Base-by-base conservation (phyloP, 345 rosid species). In the Viola odorata region DNA sequence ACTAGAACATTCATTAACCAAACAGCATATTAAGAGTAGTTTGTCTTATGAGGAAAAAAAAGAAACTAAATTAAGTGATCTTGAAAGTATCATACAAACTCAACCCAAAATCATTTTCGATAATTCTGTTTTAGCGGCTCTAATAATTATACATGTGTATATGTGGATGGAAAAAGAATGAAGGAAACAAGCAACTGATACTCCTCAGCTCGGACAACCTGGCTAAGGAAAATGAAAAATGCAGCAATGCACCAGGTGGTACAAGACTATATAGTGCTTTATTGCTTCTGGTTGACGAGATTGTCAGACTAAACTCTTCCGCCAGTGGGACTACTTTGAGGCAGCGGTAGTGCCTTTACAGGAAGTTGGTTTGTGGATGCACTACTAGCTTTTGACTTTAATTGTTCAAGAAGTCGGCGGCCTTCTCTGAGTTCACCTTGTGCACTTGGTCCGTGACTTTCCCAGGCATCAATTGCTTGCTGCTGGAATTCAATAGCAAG, bases 401-500 rank as follows among this genome's bases (percentile, higher is more conserved):
- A 61, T 50, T 89, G 82, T 71, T 82, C 82, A 11, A 89, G 83
- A 56, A 79, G 61, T 57, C 63, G 75, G 13, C 40, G 70, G 7
- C 90, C 91, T 64, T 84, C 96, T 62, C 50, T 69, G 57, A 90
- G 82, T 69, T 87, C 96, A 14, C 80, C 88, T 71, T 73, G 62
- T 50, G 80, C 89, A 60, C 78, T 79, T 6, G 76, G 73, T 62
- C 97, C 91, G 64, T 87, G 97, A 73, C 85, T 75, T 49, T 86
- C 88, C 99, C 90, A 90, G 61, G 87, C 90, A 72, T 82, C 82
- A 41, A 90, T 62, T 38, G 66, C 99, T 65, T 55, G 77, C 76
- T 79, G 88, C 77, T 92, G 98, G 75, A 89, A 89, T 60, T 85
- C 91, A 45, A 89, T 79, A 8, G 97, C 96, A 8, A 87, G 81